A percentile compares a stretch with the other conserved stretches of the same genome.
Evolutionary conservation across 2,329 filamentous ascomycete species (phyloP).

Genomic region (Cercospora zeae-maydis): DNA sequence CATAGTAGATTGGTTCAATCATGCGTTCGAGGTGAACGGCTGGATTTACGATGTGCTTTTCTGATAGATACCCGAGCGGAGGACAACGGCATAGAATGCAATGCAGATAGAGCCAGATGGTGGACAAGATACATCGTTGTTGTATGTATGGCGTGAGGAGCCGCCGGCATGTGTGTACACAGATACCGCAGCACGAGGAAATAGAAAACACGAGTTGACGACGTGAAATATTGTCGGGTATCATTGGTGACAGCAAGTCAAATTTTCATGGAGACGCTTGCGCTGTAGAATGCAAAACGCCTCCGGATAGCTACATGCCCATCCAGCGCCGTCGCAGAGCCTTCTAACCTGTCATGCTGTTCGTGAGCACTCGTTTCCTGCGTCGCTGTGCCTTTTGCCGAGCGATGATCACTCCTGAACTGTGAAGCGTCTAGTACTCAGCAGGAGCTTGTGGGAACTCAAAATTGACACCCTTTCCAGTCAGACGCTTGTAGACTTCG

Average conservation of each 20-base stretch:
- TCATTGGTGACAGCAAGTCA: background rate
- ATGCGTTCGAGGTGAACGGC: slow-evolving; percentile 2
- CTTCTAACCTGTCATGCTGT: background rate
- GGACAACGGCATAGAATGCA: background rate
- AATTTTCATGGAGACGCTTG: background rate
- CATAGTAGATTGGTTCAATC: background rate
- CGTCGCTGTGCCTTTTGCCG: background rate
- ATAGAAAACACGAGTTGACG: background rate
- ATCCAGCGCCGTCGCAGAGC: background rate
- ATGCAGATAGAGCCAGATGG: background rate
- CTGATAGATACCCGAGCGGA: slow-evolving; percentile 12
- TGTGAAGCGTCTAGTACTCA: slow-evolving; percentile 60
- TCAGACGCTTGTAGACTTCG: slow-evolving; percentile 98
- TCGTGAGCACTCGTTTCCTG: background rate
- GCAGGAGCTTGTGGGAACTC: slow-evolving; percentile 88
- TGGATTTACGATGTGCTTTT: background rate
- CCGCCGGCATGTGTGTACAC: background rate
- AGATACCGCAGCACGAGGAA: background rate
- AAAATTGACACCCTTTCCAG: slow-evolving; percentile 92
- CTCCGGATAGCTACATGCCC: background rate
- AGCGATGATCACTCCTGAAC: background rate
- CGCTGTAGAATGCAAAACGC: background rate
- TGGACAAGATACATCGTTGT: slow-evolving; percentile 1
- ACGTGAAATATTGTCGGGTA: background rate
- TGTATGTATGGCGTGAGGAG: background rate